Evolutionary conservation across 2,329 filamentous ascomycete genomes (phyloP), one percentile per base, ranked within the genome.

Genomic region (Aspergillus sergii): DNA sequence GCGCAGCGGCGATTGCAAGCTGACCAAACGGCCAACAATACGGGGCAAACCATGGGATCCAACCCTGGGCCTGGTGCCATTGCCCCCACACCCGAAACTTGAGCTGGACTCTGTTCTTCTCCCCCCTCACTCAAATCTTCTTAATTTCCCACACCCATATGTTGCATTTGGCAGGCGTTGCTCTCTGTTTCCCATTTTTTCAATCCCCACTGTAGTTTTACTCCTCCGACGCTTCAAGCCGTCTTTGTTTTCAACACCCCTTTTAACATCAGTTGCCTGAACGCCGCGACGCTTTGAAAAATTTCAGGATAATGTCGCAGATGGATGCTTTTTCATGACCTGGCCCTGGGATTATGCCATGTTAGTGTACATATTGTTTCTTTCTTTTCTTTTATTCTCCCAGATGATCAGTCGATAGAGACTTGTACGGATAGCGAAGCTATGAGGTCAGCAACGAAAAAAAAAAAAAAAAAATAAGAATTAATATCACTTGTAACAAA

Each of bases 281-380:
- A 59, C 60, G 63, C 63, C 51, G 58, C 59, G 58, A 65, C 64
- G 63, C 61, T 59, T 64, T 64, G 63, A 56, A 65, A 65, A 59
- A 57, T 45, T 64, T 62, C 65, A 65, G 65, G 66, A 66, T 66
- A 64, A 69, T 64, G 68, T 67, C 62, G 68, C 62, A 60, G 64
- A 67, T 60, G 62, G 59, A 62, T 61, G 59, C 61, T 53, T 58
- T 62, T 61, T 69, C 54, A 72, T 68, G 69, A 71, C 62, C 67
- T 64, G 61, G 60, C 60, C 66, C 66, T 68, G 68, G 57, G 58
- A 64, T 66, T 68, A 72, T 74, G 70, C 66, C 62, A 70, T 70
- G 71, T 74, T 73, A 74, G 66, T 78, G 76, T 78, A 78, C 73
- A 78, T 78, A 78, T 65, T 68, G 66, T 70, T 69, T 66, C 67